Conservation (phyloP, 768 basidiomycete genomes). For the Amanita muscaria region DNA sequence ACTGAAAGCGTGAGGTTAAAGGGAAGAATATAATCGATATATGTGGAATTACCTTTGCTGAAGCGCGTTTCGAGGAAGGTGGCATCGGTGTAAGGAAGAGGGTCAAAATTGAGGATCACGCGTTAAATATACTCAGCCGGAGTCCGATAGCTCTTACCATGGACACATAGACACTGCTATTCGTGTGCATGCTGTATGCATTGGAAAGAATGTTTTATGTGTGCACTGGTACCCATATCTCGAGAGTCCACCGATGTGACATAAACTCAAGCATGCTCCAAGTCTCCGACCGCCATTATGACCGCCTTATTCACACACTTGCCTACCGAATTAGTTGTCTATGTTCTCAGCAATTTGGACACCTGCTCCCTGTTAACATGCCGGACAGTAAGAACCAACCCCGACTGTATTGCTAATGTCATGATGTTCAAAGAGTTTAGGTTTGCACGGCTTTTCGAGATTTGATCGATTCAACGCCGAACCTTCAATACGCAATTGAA, state of each 20-base stretch:
- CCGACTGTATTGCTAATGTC: too few species aligned
- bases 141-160: background rate
- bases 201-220: too few species aligned
- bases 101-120: background rate
- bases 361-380: slow-evolving; percentile 5
- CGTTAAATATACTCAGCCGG: background rate
- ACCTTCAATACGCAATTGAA: slow-evolving; percentile 12
- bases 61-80: background rate
- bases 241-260: too few species aligned
- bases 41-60: slow-evolving; percentile 3
- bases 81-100: background rate
- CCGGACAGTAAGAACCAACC: slow-evolving; percentile 12
- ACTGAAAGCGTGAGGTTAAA: slow-evolving; percentile 24
- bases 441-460: background rate
- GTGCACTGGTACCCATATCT: too few species aligned
- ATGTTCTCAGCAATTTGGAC: slow-evolving; percentile 6
- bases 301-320: background rate
- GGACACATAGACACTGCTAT: too few species aligned
- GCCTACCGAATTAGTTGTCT: slow-evolving; percentile 5
- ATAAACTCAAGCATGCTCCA: too few species aligned
- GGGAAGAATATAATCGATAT: background rate
- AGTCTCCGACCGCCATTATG: background rate
- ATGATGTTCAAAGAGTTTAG: too few species aligned
- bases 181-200: too few species aligned
- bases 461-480: slow-evolving; percentile 1